Evolutionary conservation across 2,329 filamentous ascomycete genomes (phyloP).

Genomic region (Pseudogymnoascus sp.): DNA sequence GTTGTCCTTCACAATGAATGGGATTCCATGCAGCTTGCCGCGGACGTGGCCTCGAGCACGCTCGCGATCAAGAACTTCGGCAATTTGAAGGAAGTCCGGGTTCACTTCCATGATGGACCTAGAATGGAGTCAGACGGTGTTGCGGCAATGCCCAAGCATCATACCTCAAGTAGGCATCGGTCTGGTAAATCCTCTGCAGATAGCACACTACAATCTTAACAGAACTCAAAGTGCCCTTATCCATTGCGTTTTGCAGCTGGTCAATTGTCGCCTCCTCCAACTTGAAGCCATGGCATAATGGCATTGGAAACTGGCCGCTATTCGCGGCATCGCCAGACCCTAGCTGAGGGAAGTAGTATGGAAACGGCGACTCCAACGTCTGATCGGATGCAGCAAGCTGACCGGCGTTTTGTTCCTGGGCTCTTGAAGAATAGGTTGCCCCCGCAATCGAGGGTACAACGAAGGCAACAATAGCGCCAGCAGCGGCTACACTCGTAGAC

Average conservation of each 20-base stretch:
- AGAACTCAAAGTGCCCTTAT: slow-evolving; percentile 48
- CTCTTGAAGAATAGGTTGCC: not conserved
- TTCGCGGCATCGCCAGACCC: slow-evolving; percentile 27
- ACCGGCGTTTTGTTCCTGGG: slow-evolving; percentile 16
- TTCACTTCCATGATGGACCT: slow-evolving; percentile 61
- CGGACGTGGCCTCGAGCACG: slow-evolving; percentile 49
- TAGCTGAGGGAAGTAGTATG: slow-evolving; percentile 35
- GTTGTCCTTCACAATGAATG: slow-evolving; percentile 70
- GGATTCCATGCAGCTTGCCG: slow-evolving; percentile 68
- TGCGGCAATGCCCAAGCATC: slow-evolving; percentile 16
- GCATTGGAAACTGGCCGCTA: slow-evolving; percentile 52
- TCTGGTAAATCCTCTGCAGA: slow-evolving; percentile 53
- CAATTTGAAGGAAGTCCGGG: slow-evolving; percentile 60
- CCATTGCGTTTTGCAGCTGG: slow-evolving; percentile 55
- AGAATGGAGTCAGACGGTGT: slow-evolving; percentile 9
- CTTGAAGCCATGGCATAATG: slow-evolving; percentile 50
- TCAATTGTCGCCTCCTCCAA: slow-evolving; percentile 67
- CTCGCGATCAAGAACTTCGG: slow-evolving; percentile 54
- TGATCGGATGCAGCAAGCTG: slow-evolving; percentile 30
- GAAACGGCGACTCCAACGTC: slow-evolving; percentile 29
- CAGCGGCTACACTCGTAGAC: not conserved
- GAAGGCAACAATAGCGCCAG: not conserved
- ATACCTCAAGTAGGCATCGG: slow-evolving; percentile 59
- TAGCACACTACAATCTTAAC: slow-evolving; percentile 58
- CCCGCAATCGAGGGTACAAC: not conserved